Evolutionary conservation across 768 basidiomycete species (phyloP), one percentile per base, ranked within the genome.

Genomic region (Goffeauzyma gilvescens): DNA sequence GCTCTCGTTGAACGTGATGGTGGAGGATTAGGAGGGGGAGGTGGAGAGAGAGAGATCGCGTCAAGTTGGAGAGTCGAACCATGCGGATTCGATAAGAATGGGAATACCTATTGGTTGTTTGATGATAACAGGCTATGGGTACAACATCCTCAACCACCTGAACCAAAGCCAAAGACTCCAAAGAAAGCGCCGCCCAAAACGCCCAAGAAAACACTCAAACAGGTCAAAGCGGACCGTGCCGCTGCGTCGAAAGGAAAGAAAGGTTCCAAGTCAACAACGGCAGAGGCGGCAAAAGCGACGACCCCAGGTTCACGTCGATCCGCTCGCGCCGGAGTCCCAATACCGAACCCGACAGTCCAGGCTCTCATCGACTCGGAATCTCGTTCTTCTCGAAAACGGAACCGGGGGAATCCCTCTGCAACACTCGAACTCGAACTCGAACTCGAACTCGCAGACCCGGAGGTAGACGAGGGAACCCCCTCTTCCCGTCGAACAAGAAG

Each of bases 51-150:
- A n/a, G n/a, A n/a, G n/a, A n/a, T n/a, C n/a, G n/a, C n/a, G n/a
- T 55, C 56, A 56, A 22, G 31, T 55, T 44, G 63, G 64, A 50
- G 64, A 20, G 54, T 64, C 15, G 61, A 65, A 21, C 64, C 64
- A 31, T 44, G 60, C 8, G 64, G 64, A 2, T 65, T 58, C 57
- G 64, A 65, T 38, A 58, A 53, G 35, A 35, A 41, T 12, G 62
- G 59, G 6, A 64, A 64, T 44, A 60, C 58, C 5, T 65, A 62
- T 46, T 65, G 49, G 46, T 44, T 65, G 21, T 65, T 65, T 47
- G 63, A 64, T 30, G 64, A 63, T 39, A 63, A 63, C 38, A 56
- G 62, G 4, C 44, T 63, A 9, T 63, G 62, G 62, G 47, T 63
- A 5, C 58, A 63, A 50, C 55, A 58, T 26, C 44, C 52, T 10